These are phyloP conservation scores for Saturnispora ahearnii DNA, from an alignment of 805 yeast genomes.

Conservation along the genomic window DNA sequence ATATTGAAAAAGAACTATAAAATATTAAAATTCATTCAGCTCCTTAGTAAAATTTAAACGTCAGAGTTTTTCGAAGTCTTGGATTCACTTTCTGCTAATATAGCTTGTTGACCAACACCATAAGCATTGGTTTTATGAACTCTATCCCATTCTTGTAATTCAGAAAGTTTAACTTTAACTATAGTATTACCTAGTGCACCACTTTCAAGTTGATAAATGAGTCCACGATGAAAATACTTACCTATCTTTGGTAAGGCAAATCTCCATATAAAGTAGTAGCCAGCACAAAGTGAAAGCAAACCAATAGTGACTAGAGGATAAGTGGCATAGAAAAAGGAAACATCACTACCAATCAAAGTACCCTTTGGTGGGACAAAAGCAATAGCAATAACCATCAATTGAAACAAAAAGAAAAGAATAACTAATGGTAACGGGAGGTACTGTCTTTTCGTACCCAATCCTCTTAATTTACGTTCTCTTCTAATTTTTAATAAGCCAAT, in stretches of 20 bases:
- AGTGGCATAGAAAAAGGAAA: conserved; percentile 34
- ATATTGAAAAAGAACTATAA: too few species aligned
- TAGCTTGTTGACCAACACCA: conserved; percentile 5
- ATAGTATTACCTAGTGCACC: conserved; percentile 35
- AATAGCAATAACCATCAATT: conserved; percentile 32
- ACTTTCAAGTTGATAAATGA: conserved; percentile 26
- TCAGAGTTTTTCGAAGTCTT: too few species aligned
- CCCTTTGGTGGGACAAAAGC: conserved; percentile 37
- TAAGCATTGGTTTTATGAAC: conserved; percentile 11
- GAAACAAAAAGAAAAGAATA: conserved; percentile 27
- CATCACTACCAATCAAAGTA: conserved; percentile 33
- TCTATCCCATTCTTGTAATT: conserved; percentile 29
- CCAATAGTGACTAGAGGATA: conserved; percentile 34
- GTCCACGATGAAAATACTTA: conserved; percentile 27
- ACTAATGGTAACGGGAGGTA: conserved; percentile 30
- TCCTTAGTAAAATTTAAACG: too few species aligned
- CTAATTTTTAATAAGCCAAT: conserved; percentile 46
- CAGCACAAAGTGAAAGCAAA: conserved; percentile 25
- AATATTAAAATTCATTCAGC: too few species aligned
- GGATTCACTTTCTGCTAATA: too few species aligned
- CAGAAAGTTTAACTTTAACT: conserved; percentile 27
- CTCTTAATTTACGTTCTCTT: conserved; percentile 26
- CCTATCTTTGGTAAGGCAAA: conserved; percentile 28
- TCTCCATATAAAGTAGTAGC: conserved; percentile 32
- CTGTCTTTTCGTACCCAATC: conserved; percentile 29